Evolutionary conservation across 352 stramenopile species (phyloP), one percentile per base, ranked within the genome.

Genomic region (Globisporangium takayamanum): DNA sequence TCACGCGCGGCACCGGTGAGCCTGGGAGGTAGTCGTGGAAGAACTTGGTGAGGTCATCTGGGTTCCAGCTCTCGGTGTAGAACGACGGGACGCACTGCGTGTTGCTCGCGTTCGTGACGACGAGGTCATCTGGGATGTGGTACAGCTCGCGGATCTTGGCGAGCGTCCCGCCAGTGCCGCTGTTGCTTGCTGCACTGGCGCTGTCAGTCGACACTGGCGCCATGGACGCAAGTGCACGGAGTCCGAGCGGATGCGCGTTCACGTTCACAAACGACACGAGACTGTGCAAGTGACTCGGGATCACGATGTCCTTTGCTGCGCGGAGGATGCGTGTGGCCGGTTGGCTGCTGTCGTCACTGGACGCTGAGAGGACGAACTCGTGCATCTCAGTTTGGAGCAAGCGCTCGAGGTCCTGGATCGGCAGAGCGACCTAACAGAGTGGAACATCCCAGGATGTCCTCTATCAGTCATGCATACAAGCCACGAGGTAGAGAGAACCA

Each of bases 61-160:
- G 71, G 45, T 67, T 78, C 56, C 75, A 94, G 7, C 67, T 73
- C 50, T 94, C 85, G 4, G 74, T 62, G 69, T 91, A 94, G 53
- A 94, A 94, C 16, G 84, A 91, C 30, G 85, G 78, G 10, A 91
- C 61, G 10, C 66, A 70, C 60, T 94, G 85, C 16, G 69, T 63
- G 50, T 83, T 92, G 44, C 50, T 71, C 3, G 68, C 50, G 39
- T 94, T 93, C 12, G 78, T 88, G 36, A 79, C 78, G 18, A 88
- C 72, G 10, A 92, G 72, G 16, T 87, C 63, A 42, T 76, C 65
- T 3, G 85, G 79, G 26, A 94, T 91, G 25, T 67, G 64, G 57
- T 94, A 94, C 8, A 69, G 70, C 2, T 70, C 55, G 12, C 81
- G 81, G 65, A 94, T 72, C 12, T 67, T 53, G 11, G 62, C 70